These are phyloP conservation scores for Globisporangium canariense DNA, from an alignment of 352 stramenopile genomes.

Conservation along the genomic window DNA sequence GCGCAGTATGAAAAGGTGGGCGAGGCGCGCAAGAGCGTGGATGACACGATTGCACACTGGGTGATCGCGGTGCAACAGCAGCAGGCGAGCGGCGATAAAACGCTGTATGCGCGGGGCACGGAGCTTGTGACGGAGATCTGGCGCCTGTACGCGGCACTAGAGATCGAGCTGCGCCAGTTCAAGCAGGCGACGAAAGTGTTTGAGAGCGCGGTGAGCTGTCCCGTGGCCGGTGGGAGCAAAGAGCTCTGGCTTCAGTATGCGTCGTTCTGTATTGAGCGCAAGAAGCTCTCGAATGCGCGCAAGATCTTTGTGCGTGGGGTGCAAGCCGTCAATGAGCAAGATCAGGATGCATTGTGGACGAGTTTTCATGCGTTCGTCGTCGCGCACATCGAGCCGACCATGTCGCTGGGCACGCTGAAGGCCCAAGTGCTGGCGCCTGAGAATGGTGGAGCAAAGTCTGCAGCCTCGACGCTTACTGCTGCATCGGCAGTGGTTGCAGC, in stretches of 20 bases:
- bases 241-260: slow-evolving; percentile 66
- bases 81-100: slow-evolving; percentile 18
- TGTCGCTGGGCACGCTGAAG: slow-evolving; percentile 52
- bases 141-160: slow-evolving; percentile 61
- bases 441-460: slow-evolving; percentile 20
- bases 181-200: slow-evolving; percentile 84
- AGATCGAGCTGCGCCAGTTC: slow-evolving; percentile 80
- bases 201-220: slow-evolving; percentile 51
- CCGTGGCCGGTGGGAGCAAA: slow-evolving; percentile 32
- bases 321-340: slow-evolving; percentile 32
- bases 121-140: slow-evolving; percentile 41
- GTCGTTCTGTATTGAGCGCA: slow-evolving; percentile 67
- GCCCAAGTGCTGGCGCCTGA: slow-evolving; percentile 47
- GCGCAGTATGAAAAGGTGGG: slow-evolving; percentile 65
- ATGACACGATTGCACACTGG: slow-evolving; percentile 46
- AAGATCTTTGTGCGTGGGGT: slow-evolving; percentile 73
- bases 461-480: slow-evolving; percentile 7
- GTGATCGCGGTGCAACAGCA: slow-evolving; percentile 19
- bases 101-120: slow-evolving; percentile 18
- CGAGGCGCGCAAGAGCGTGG: slow-evolving; percentile 50
- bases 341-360: slow-evolving; percentile 43
- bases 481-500: slow-evolving; percentile 2
- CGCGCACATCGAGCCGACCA: slow-evolving; percentile 51
- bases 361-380: slow-evolving; percentile 62
- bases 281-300: slow-evolving; percentile 70